Evolutionary conservation across 2,329 filamentous ascomycete species (phyloP).

Genomic region (Alternaria infectoria): DNA sequence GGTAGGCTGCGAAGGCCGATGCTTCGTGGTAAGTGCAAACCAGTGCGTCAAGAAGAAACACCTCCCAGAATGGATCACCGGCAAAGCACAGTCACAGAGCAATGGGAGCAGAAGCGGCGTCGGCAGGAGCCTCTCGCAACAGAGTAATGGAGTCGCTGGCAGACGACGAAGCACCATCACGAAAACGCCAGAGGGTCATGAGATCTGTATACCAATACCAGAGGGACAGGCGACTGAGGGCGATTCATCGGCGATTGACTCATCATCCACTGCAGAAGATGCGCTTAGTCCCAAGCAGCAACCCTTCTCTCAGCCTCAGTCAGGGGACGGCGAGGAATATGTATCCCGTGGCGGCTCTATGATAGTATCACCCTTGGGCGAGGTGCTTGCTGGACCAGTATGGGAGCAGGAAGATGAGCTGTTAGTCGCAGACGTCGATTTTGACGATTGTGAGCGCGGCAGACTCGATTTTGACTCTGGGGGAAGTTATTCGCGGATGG

Average conservation of each 20-base stretch:
- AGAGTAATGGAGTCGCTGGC: slow-evolving; percentile 9
- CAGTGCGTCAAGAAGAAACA: slow-evolving; percentile 72
- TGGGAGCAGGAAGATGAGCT: slow-evolving; percentile 78
- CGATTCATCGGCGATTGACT: slow-evolving; percentile 32
- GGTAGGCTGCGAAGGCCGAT: slow-evolving; percentile 78
- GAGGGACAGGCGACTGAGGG: slow-evolving; percentile 17
- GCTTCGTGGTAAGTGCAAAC: slow-evolving; percentile 85
- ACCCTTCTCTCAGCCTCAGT: slow-evolving; percentile 7
- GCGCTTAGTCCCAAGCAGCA: slow-evolving; percentile 22
- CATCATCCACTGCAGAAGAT: slow-evolving; percentile 20
- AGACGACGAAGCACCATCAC: slow-evolving; percentile 51
- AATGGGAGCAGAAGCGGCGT: slow-evolving; percentile 7
- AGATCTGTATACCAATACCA: slow-evolving; percentile 53
- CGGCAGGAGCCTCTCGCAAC: slow-evolving; percentile 3
- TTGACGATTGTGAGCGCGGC: slow-evolving; percentile 85
- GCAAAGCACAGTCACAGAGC: slow-evolving; percentile 4
- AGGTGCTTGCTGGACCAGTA: slow-evolving; percentile 79
- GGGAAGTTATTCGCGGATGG: slow-evolving; percentile 82
- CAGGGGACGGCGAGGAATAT: slow-evolving; percentile 55
- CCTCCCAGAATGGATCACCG: slow-evolving; percentile 63
- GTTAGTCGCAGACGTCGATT: slow-evolving; percentile 76
- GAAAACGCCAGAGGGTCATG: slow-evolving; percentile 51
- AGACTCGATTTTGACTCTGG: slow-evolving; percentile 82
- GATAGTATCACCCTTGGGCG: slow-evolving; percentile 79
- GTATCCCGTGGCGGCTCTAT: slow-evolving; percentile 79